phyloP scores from a whole-genome alignment of 2,329 filamentous ascomycete species.

The Pseudopithomyces chartarum region DNA sequence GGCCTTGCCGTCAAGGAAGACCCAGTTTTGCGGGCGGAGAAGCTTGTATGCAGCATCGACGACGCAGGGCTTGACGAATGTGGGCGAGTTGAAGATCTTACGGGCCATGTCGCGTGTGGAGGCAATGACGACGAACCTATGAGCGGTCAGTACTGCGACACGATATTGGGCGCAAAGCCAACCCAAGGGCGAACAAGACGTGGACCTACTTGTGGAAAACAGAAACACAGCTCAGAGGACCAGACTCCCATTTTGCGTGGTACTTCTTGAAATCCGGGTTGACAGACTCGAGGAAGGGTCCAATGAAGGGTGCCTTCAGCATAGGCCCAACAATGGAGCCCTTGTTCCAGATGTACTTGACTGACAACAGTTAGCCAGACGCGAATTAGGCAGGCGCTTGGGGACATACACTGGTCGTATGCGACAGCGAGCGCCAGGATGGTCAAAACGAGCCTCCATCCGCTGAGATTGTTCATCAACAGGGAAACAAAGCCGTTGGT shows the following conservation, averaged over 20 bases:
- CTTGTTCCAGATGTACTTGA: conserved; percentile 54
- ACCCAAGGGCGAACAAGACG: background rate
- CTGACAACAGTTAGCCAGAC: conserved; percentile 53
- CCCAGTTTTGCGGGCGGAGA: conserved; percentile 90
- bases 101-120: conserved; percentile 93
- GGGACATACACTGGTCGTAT: conserved; percentile 85
- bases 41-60: conserved; percentile 95
- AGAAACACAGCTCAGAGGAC: conserved; percentile 91
- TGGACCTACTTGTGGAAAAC: conserved; percentile 91
- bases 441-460: conserved; percentile 56
- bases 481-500: conserved; percentile 36
- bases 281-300: conserved; percentile 91
- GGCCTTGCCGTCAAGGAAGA: conserved; percentile 92
- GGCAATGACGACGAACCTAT: conserved; percentile 93
- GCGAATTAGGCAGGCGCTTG: background rate
- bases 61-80: conserved; percentile 92
- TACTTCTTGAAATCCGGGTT: conserved; percentile 93
- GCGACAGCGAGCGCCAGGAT: conserved; percentile 73
- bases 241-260: conserved; percentile 89
- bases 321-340: conserved; percentile 53
- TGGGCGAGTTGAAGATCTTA: conserved; percentile 94
- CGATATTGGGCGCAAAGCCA: conserved; percentile 7
- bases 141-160: conserved; percentile 19
- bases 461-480: conserved; percentile 36
- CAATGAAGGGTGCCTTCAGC: conserved; percentile 64